phyloP scores from a whole-genome alignment of 1,284 basidiomycete genomes.

The Retiboletus flavoniger region DNA sequence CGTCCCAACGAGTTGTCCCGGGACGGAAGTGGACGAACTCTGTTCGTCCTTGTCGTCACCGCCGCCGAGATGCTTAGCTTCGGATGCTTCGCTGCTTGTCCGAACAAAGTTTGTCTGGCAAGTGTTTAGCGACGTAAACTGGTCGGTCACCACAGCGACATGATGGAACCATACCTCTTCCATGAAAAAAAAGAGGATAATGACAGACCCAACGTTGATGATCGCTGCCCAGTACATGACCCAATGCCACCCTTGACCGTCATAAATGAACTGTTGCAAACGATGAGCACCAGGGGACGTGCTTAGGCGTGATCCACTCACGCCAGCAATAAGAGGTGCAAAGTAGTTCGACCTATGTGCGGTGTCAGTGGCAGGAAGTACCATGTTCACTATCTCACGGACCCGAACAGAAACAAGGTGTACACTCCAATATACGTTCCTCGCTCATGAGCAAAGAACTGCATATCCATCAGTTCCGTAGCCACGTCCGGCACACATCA shows the following conservation, averaged over 20 bases:
- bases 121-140: background rate
- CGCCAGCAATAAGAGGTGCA: constrained; percentile 19
- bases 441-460: constrained; percentile 20
- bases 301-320: background rate
- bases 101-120: constrained; percentile 15
- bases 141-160: background rate
- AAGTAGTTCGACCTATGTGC: constrained; percentile 17
- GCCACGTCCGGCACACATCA: background rate
- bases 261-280: constrained; percentile 14
- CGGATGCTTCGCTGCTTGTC: constrained; percentile 16
- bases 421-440: constrained; percentile 19
- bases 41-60: constrained; percentile 11
- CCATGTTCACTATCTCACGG: background rate
- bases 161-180: no score
- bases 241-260: constrained; percentile 22
- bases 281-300: background rate
- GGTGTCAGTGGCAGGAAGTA: background rate
- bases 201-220: constrained; percentile 16
- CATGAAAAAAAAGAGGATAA: constrained; percentile 18
- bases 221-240: constrained; percentile 23
- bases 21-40: constrained; percentile 6
- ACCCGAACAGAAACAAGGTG: constrained; percentile 19
- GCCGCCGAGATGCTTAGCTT: constrained; percentile 1
- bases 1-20: constrained; percentile 10
- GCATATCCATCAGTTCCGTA: background rate